A percentile compares a stretch with the other conserved stretches of the same genome.
Conservation (phyloP, 768 basidiomycete genomes). For the Rubroboletus pulcherrimus region DNA sequence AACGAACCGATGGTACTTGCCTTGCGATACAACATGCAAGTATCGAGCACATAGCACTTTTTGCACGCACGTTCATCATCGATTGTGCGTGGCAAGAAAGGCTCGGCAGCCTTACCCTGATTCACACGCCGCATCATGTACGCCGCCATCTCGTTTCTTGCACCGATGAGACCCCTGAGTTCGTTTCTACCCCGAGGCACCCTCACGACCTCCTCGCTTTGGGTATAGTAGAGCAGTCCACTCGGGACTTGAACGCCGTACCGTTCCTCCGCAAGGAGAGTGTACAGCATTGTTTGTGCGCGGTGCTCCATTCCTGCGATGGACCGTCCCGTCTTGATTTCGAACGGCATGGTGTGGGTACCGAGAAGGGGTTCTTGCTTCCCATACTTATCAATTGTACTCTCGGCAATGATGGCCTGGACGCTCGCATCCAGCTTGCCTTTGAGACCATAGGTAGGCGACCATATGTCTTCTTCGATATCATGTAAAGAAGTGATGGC, state of each 20-base stretch:
- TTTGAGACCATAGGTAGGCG: conserved; percentile 89
- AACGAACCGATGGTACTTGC: conserved; percentile 32
- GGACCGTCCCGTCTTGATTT: conserved; percentile 92
- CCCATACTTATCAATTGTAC: conserved; percentile 22
- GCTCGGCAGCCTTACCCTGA: conserved; percentile 33
- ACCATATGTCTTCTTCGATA: conserved; percentile 97
- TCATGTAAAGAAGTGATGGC: conserved; percentile 77
- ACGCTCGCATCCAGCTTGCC: conserved; percentile 95
- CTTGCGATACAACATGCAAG: conserved; percentile 93
- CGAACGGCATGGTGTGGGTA: conserved; percentile 62
- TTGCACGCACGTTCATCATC: conserved; percentile 78
- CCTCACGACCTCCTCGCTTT: conserved; percentile 79
- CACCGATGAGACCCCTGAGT: conserved; percentile 73
- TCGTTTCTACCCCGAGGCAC: conserved; percentile 83
- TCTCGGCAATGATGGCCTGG: conserved; percentile 57
- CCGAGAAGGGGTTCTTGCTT: conserved; percentile 21
- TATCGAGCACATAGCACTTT: conserved; percentile 76
- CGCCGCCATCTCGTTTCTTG: conserved; percentile 79
- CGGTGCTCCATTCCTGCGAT: conserved; percentile 85
- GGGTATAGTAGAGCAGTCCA: conserved; percentile 92
- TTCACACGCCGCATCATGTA: conserved; percentile 59
- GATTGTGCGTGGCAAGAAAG: conserved; percentile 83
- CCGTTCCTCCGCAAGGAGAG: conserved; percentile 84
- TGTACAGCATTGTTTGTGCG: conserved; percentile 97
- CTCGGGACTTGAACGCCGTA: conserved; percentile 78